These are phyloP conservation scores for Pleurotus cornucopiae DNA, from an alignment of 768 basidiomycete genomes.

Conservation along the genomic window DNA sequence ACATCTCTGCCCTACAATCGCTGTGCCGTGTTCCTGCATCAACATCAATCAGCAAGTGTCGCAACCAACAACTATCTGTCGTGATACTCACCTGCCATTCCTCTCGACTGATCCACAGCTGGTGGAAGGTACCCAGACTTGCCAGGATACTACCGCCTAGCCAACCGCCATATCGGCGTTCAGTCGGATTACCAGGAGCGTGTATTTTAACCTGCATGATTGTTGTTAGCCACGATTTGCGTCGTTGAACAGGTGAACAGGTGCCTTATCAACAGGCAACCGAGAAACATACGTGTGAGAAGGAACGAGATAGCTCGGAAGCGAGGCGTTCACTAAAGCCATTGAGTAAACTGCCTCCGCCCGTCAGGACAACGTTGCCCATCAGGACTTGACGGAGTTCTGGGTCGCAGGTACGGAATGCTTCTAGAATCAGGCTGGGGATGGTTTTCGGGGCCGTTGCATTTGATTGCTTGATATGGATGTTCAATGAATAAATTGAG, in stretches of 20 bases:
- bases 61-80: background rate
- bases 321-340: conserved; percentile 84
- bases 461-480: conserved; percentile 40
- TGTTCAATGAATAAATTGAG: background rate
- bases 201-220: conserved; percentile 76
- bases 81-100: conserved; percentile 74
- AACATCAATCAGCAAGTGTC: background rate
- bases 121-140: conserved; percentile 96
- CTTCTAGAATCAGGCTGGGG: conserved; percentile 69
- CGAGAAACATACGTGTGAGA: conserved; percentile 65
- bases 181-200: conserved; percentile 85
- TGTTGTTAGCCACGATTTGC: background rate
- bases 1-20: conserved; percentile 82
- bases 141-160: conserved; percentile 94
- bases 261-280: too few relatives aligned
- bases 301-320: conserved; percentile 67
- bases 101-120: conserved; percentile 91
- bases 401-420: conserved; percentile 82
- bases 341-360: conserved; percentile 82
- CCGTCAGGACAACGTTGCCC: conserved; percentile 93
- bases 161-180: conserved; percentile 92
- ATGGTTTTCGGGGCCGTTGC: conserved; percentile 72
- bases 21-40: conserved; percentile 72
- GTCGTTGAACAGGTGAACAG: background rate
- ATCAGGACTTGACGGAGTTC: conserved; percentile 89